Conservation (phyloP, 2,329 filamentous ascomycete genomes). For the Coniochaeta ligniaria region DNA sequence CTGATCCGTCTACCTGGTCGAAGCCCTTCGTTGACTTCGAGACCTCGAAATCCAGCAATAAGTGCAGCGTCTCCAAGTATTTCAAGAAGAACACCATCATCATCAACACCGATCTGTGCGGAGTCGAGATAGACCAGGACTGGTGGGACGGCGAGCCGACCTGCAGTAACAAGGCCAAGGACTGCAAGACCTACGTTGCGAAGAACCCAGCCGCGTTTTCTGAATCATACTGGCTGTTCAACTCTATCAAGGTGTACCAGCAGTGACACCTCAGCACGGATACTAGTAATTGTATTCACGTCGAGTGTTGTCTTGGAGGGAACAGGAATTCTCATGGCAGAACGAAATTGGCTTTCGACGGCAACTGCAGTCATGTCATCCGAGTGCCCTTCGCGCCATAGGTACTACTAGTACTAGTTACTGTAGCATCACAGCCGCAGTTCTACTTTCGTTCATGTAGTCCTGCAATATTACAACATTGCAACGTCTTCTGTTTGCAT, state of each 20-base stretch:
- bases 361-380: not conserved
- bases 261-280: not conserved
- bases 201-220: slow-evolving; percentile 25
- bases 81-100: slow-evolving; percentile 66
- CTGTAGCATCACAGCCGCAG: not conserved
- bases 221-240: slow-evolving; percentile 38
- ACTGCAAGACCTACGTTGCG: slow-evolving; percentile 29
- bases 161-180: slow-evolving; percentile 12
- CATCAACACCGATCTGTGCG: slow-evolving; percentile 46
- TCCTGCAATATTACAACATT: not conserved
- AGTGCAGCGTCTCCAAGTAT: slow-evolving; percentile 50
- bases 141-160: not conserved
- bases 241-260: slow-evolving; percentile 23
- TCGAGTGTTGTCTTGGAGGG: not conserved
- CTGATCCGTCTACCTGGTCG: slow-evolving; percentile 60
- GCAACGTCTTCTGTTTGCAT: not conserved
- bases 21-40: slow-evolving; percentile 56
- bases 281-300: too few relatives aligned
- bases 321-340: not conserved
- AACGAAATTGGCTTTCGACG: not conserved
- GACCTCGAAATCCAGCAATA: slow-evolving; percentile 29
- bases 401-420: not conserved
- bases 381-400: not conserved
- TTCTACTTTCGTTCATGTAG: not conserved
- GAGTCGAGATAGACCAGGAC: slow-evolving; percentile 4